A percentile compares a stretch with the other conserved stretches of the same genome.
phyloP scores from a whole-genome alignment of 768 basidiomycete species.

The Serendipita vermifera region DNA sequence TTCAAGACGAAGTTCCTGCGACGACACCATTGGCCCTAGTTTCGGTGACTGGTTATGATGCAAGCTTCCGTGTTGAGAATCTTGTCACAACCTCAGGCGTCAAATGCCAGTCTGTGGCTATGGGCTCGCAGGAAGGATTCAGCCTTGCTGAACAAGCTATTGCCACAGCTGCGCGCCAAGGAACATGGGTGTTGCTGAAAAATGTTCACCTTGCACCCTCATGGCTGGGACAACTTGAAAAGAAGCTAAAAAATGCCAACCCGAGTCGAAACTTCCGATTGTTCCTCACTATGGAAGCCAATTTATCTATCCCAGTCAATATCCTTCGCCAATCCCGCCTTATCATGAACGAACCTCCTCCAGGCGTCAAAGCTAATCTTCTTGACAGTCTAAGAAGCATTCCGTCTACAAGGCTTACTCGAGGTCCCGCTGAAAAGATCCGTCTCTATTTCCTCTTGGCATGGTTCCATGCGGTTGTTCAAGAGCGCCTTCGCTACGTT shows the following conservation, averaged over 20 bases:
- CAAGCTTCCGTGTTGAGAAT: constrained; percentile 90
- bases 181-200: constrained; percentile 93
- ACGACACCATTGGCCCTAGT: constrained; percentile 78
- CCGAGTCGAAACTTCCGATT: constrained; percentile 87
- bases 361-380: constrained; percentile 92
- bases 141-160: constrained; percentile 93
- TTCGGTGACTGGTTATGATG: constrained; percentile 93
- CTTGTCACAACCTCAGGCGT: constrained; percentile 64
- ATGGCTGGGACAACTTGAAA: constrained; percentile 94
- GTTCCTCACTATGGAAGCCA: constrained; percentile 97
- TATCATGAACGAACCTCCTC: constrained; percentile 97
- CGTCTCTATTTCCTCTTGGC: constrained; percentile 91
- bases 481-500: constrained; percentile 90
- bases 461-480: constrained; percentile 98
- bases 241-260: constrained; percentile 84
- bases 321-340: constrained; percentile 91
- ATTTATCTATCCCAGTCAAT: constrained; percentile 88
- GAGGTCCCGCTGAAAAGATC: constrained; percentile 86
- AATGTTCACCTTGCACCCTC: constrained; percentile 93
- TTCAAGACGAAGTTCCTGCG: constrained; percentile 63
- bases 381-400: constrained; percentile 78
- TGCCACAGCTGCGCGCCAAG: constrained; percentile 78
- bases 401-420: constrained; percentile 50
- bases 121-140: constrained; percentile 99
- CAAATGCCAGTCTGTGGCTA: constrained; percentile 81